Evolutionary conservation across 441 rosid species (phyloP).

Genomic region (Francoa sonchifolia): DNA sequence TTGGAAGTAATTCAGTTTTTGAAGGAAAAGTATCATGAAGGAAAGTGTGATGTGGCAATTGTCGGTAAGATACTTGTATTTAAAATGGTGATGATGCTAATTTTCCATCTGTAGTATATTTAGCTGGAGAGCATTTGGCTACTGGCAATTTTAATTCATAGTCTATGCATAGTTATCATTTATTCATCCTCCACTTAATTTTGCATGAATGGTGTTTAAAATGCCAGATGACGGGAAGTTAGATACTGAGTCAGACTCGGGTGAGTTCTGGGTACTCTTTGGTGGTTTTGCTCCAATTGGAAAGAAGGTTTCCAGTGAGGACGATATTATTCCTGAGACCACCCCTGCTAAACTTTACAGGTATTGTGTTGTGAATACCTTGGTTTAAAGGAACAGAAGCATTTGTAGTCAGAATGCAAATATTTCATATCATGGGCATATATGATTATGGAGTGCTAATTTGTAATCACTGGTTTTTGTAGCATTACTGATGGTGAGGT

Average conservation of each 20-base stretch:
- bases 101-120: background rate
- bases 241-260: slow-evolving; percentile 96
- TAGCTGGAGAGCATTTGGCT: background rate
- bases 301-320: slow-evolving; percentile 71
- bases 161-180: background rate
- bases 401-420: too few species aligned
- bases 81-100: slow-evolving; percentile 6
- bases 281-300: slow-evolving; percentile 99
- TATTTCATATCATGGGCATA: too few species aligned
- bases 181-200: slow-evolving; percentile 10
- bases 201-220: slow-evolving; percentile 8
- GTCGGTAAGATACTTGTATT: slow-evolving; percentile 58
- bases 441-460: slow-evolving; percentile 18
- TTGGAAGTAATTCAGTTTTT: slow-evolving; percentile 93
- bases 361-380: too few species aligned
- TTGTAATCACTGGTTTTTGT: slow-evolving; percentile 14
- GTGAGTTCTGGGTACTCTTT: slow-evolving; percentile 97
- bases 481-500: slow-evolving; percentile 61
- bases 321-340: slow-evolving; percentile 56
- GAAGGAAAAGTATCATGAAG: slow-evolving; percentile 93
- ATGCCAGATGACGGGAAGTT: slow-evolving; percentile 87
- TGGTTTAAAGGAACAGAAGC: too few species aligned
- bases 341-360: slow-evolving; percentile 70
- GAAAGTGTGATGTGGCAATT: slow-evolving; percentile 79
- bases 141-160: background rate